These are phyloP conservation scores for Diaporthe citrichinensis DNA, from an alignment of 2,329 filamentous ascomycete species.

Conservation along the genomic window DNA sequence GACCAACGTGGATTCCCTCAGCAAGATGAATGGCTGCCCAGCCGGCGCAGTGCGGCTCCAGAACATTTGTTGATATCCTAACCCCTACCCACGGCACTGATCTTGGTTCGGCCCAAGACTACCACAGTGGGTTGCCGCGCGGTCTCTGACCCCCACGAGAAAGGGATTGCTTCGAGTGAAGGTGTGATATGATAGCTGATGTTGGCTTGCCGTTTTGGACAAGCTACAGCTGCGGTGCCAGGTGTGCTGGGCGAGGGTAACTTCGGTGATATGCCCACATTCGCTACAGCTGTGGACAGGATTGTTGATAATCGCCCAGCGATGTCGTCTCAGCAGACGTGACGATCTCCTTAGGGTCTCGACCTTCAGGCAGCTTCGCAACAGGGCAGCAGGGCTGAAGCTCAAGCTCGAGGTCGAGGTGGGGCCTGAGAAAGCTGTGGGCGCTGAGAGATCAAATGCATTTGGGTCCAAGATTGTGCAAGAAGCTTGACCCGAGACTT, in stretches of 20 bases:
- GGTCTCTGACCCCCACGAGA: constrained; percentile 1
- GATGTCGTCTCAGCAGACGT: not conserved
- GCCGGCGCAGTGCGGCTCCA: not conserved
- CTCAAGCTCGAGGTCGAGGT: not conserved
- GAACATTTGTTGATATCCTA: constrained; percentile 24
- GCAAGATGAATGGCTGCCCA: constrained; percentile 52
- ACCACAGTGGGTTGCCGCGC: not conserved
- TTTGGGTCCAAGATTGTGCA: not conserved
- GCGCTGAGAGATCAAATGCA: not conserved
- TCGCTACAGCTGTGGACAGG: not conserved
- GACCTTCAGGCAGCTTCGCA: too few relatives aligned
- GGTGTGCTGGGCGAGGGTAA: not conserved
- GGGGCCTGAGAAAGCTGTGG: not conserved
- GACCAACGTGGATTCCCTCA: constrained; percentile 57
- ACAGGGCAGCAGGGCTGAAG: constrained; percentile 31
- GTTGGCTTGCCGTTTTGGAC: not conserved
- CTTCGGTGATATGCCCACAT: not conserved
- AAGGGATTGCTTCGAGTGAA: not conserved
- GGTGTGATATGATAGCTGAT: not conserved
- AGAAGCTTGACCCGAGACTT: not conserved
- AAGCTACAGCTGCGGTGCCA: not conserved
- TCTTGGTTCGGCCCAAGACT: not conserved
- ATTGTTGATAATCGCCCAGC: not conserved
- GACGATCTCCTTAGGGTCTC: not conserved
- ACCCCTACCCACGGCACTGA: constrained; percentile 7